A percentile compares a stretch with the other conserved stretches of the same genome.
Conservation (phyloP, 352 stramenopile genomes). For the Phytopythium ostracodes region DNA sequence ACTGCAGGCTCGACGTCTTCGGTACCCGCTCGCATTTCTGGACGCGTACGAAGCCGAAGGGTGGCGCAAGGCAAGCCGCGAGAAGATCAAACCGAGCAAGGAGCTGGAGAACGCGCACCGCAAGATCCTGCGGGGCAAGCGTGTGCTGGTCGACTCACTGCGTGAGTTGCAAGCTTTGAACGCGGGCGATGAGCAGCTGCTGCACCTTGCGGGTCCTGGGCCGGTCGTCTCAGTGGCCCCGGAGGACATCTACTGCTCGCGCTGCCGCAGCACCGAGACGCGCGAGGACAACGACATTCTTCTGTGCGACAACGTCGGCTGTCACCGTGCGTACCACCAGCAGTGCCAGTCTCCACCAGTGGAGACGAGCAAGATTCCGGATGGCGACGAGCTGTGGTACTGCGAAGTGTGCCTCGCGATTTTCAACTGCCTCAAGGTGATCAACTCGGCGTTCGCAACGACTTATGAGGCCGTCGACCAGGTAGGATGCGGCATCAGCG, state of each 20-base stretch:
- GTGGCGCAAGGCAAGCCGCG: constrained; percentile 67
- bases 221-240: constrained; percentile 6
- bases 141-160: constrained; percentile 39
- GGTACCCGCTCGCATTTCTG: constrained; percentile 72
- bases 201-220: constrained; percentile 19
- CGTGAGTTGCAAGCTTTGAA: constrained; percentile 36
- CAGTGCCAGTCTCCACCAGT: constrained; percentile 63
- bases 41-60: constrained; percentile 80
- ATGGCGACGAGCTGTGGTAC: constrained; percentile 71
- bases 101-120: constrained; percentile 46
- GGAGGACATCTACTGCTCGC: constrained; percentile 75
- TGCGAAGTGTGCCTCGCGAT: constrained; percentile 70
- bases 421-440: constrained; percentile 76
- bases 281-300: constrained; percentile 79
- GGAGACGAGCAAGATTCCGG: constrained; percentile 53
- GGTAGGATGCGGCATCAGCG: constrained; percentile 8
- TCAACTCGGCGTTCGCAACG: constrained; percentile 76
- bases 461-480: constrained; percentile 56
- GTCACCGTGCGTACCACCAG: constrained; percentile 79
- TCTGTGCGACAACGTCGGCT: constrained; percentile 72
- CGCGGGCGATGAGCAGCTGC: constrained; percentile 41
- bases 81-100: constrained; percentile 81
- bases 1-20: constrained; percentile 40
- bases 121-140: constrained; percentile 61
- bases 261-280: constrained; percentile 60